Conservation (phyloP, 148 eudicot genomes). For the Limonium bicolor region DNA sequence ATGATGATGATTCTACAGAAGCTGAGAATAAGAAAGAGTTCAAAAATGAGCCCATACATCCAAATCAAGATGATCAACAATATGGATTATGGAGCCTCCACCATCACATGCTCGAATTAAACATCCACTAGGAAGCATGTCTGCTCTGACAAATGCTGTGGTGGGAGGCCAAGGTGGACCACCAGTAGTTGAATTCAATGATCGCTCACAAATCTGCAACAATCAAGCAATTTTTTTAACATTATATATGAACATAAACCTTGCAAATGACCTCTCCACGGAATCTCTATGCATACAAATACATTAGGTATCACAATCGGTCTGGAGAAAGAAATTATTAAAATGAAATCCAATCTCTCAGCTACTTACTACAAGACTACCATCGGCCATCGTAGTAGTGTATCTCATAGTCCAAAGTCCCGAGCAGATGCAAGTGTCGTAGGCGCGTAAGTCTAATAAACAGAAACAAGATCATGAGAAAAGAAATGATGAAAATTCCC, state of each 20-base stretch:
- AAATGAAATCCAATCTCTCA: no score
- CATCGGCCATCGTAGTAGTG: conserved; percentile 42
- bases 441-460: conserved; percentile 36
- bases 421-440: conserved; percentile 54
- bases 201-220: conserved; percentile 56
- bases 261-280: no score
- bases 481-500: neutral
- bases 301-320: neutral
- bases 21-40: neutral
- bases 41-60: conserved; percentile 21
- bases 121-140: conserved; percentile 50
- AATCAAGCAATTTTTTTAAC: no score
- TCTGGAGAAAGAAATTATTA: no score
- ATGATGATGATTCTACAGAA: neutral
- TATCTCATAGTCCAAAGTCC: conserved; percentile 62
- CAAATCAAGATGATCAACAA: conserved; percentile 46
- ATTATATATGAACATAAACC: no score
- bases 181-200: conserved; percentile 32
- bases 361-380: conserved; percentile 45
- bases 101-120: conserved; percentile 52
- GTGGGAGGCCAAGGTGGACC: conserved; percentile 39
- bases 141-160: conserved; percentile 40
- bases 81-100: conserved; percentile 46
- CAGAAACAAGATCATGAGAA: conserved; percentile 1
- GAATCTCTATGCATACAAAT: neutral